Evolutionary conservation across 2,329 filamentous ascomycete species (phyloP).

Genomic region (Proliferodiscus dingleyae): DNA sequence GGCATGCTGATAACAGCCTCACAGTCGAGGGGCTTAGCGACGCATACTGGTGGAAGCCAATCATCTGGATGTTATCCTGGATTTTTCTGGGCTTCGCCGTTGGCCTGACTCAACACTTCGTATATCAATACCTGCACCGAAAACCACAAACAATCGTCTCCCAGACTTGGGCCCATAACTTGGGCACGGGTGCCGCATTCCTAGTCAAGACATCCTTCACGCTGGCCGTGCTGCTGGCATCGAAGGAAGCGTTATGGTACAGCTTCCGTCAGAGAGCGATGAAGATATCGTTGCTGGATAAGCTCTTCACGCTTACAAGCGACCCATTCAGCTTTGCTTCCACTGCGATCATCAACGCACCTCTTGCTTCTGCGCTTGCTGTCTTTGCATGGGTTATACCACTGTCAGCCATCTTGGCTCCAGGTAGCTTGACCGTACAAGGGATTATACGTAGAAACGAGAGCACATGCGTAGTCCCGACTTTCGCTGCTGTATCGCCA

Average conservation of each 20-base stretch:
- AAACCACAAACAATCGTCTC: neutral
- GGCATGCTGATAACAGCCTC: no score
- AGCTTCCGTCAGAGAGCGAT: slow-evolving; percentile 1
- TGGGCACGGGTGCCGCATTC: neutral
- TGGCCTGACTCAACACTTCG: neutral
- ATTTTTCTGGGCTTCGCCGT: neutral
- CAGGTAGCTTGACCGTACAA: neutral
- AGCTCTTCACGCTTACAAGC: slow-evolving; percentile 1
- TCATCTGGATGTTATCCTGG: neutral
- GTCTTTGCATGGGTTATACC: slow-evolving; percentile 1
- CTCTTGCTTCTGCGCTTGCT: slow-evolving; percentile 1
- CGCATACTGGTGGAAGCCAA: neutral
- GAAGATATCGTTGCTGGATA: neutral
- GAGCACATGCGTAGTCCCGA: neutral
- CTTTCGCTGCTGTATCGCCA: neutral
- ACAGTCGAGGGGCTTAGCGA: no score
- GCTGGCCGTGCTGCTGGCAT: neutral
- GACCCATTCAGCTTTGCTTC: neutral
- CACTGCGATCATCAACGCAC: neutral
- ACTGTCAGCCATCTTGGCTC: slow-evolving; percentile 1
- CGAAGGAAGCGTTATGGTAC: neutral
- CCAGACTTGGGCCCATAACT: slow-evolving; percentile 1
- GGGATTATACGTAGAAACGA: neutral
- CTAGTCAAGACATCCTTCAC: neutral
- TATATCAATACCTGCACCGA: neutral